Evolutionary conservation across 805 yeast species (phyloP).

Genomic region (Tetrapisispora nanseiensis): DNA sequence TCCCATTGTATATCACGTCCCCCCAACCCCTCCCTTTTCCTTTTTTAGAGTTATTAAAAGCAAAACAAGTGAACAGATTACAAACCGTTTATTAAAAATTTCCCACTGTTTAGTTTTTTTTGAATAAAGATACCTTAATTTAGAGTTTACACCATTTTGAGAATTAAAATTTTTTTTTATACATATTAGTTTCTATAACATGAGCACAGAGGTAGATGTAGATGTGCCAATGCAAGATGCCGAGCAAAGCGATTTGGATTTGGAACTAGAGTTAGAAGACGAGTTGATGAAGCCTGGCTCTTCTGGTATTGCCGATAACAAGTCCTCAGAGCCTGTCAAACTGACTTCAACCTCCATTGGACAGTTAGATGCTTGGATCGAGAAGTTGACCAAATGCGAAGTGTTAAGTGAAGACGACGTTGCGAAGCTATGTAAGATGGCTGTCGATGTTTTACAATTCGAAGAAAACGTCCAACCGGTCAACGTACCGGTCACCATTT

Average conservation of each 20-base stretch:
- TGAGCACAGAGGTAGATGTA: slow-evolving; percentile 5
- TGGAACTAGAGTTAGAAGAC: slow-evolving; percentile 8
- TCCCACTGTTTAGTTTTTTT: no score
- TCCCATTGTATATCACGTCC: no score
- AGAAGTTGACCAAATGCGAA: slow-evolving; percentile 65
- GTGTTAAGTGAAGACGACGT: slow-evolving; percentile 76
- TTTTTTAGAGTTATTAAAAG: no score
- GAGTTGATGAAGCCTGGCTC: slow-evolving; percentile 26
- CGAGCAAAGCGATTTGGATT: slow-evolving; percentile 6
- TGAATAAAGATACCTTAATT: no score
- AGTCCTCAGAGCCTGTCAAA: slow-evolving; percentile 32
- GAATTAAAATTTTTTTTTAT: no score
- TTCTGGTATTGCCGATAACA: slow-evolving; percentile 32
- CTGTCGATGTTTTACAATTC: slow-evolving; percentile 78
- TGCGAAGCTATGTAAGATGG: slow-evolving; percentile 74
- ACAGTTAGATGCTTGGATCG: slow-evolving; percentile 84
- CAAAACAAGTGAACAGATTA: no score
- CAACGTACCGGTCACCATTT: slow-evolving; percentile 88
- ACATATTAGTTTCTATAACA: neutral
- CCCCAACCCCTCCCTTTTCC: no score
- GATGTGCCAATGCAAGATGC: slow-evolving; percentile 6
- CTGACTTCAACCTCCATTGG: slow-evolving; percentile 39
- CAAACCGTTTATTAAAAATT: no score
- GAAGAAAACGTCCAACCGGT: slow-evolving; percentile 96
- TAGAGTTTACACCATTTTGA: no score